These are phyloP conservation scores for Nymphaea thermarum DNA, from an alignment of 164 flowering plant species.

Conservation along the genomic window DNA sequence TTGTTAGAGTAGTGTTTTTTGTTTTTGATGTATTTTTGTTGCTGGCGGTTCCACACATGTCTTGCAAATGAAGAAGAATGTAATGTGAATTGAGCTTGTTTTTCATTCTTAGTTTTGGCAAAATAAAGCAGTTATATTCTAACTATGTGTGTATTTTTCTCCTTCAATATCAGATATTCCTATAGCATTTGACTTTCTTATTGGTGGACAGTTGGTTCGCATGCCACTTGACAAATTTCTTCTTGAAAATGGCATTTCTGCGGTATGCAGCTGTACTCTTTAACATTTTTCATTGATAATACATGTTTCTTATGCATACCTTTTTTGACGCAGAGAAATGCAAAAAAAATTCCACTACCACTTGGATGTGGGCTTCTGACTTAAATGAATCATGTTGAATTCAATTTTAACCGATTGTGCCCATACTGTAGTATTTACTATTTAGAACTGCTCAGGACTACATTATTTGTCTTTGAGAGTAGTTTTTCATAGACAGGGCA, in stretches of 20 bases:
- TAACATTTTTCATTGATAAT: background rate
- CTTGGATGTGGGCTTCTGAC: too few species aligned
- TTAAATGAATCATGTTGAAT: too few species aligned
- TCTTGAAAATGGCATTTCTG: constrained; percentile 84
- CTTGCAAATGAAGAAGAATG: too few species aligned
- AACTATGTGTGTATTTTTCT: background rate
- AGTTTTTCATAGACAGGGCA: too few species aligned
- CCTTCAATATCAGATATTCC: background rate
- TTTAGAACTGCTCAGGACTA: too few species aligned
- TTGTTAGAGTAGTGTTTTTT: too few species aligned
- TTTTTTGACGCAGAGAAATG: too few species aligned
- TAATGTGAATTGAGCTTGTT: too few species aligned
- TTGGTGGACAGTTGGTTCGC: constrained; percentile 76
- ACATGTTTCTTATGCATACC: background rate
- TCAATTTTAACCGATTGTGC: too few species aligned
- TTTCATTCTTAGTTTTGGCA: background rate
- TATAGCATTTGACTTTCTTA: constrained; percentile 75
- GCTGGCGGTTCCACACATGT: background rate
- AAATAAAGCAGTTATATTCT: background rate
- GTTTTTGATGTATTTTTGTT: background rate
- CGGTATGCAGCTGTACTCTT: constrained; percentile 30
- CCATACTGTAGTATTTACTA: too few species aligned
- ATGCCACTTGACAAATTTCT: constrained; percentile 85
- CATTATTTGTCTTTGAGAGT: too few species aligned
- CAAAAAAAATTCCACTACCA: too few species aligned